These are phyloP conservation scores for Allomyces arbusculus DNA, from an alignment of 192 early-diverging fungal species.

Conservation along the genomic window DNA sequence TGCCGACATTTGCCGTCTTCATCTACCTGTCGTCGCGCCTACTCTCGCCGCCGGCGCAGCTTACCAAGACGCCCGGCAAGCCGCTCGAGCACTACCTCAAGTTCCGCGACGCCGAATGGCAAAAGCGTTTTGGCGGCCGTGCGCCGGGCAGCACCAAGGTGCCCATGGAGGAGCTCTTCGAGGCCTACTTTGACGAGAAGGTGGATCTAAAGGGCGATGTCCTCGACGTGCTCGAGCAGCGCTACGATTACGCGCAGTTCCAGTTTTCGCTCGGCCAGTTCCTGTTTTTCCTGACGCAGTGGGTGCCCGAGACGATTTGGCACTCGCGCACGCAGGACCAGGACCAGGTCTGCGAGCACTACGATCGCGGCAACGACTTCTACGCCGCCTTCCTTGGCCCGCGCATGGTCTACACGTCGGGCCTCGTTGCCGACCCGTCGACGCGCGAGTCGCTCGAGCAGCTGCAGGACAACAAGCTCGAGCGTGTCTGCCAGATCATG, in stretches of 20 bases:
- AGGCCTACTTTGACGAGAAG: constrained; percentile 88
- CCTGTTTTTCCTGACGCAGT: constrained; percentile 84
- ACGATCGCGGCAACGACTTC: constrained; percentile 97
- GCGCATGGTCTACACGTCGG: constrained; percentile 92
- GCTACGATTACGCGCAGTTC: constrained; percentile 90
- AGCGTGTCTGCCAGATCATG: constrained; percentile 60
- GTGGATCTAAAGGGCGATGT: constrained; percentile 81
- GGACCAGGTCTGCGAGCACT: constrained; percentile 92
- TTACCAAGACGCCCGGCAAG: constrained; percentile 53
- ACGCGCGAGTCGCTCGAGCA: constrained; percentile 73
- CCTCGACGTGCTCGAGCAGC: constrained; percentile 66
- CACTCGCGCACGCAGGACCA: constrained; percentile 96
- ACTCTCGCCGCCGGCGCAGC: constrained; percentile 36
- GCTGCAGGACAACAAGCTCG: constrained; percentile 90
- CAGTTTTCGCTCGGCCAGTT: constrained; percentile 60
- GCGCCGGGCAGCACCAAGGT: constrained; percentile 45
- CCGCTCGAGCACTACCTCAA: constrained; percentile 72
- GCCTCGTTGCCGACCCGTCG: constrained; percentile 55
- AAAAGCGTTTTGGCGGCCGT: constrained; percentile 42
- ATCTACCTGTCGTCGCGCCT: constrained; percentile 42
- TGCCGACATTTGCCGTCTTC: constrained; percentile 53
- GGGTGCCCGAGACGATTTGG: constrained; percentile 93
- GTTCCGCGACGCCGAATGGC: constrained; percentile 61
- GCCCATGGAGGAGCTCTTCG: constrained; percentile 94
- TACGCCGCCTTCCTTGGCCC: constrained; percentile 85